These are phyloP conservation scores for Oenanthe sinensis DNA, from an alignment of 129 eudicot genomes.

Conservation along the genomic window DNA sequence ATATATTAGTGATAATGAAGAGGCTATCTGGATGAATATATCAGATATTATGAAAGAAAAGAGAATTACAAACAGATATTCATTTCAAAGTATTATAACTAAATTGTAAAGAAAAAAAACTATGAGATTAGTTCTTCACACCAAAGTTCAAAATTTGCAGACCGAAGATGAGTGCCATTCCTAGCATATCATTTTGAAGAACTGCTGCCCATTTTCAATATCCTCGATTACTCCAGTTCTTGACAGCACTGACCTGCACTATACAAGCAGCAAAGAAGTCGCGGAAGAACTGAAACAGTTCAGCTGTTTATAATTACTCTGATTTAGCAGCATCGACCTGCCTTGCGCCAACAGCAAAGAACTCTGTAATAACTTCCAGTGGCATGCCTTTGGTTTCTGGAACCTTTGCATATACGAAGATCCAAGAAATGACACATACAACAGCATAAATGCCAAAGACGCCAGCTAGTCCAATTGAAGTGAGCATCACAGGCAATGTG, in stretches of 20 bases:
- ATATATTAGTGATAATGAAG: not conserved
- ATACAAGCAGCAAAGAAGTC: constrained; percentile 6
- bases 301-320: constrained; percentile 18
- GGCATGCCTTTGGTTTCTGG: constrained; percentile 88
- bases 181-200: not conserved
- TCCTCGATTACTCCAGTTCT: constrained; percentile 2
- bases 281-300: constrained; percentile 1
- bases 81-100: not conserved
- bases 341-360: constrained; percentile 60
- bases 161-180: not conserved
- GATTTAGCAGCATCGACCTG: constrained; percentile 24
- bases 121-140: not conserved
- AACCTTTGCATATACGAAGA: constrained; percentile 62
- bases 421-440: constrained; percentile 53
- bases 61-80: not conserved
- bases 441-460: constrained; percentile 55
- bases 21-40: not conserved
- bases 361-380: constrained; percentile 65
- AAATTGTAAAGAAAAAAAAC: not conserved
- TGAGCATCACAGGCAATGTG: constrained; percentile 58
- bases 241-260: constrained; percentile 7
- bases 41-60: not conserved
- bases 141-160: constrained; percentile 2
- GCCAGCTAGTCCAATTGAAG: constrained; percentile 59
- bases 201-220: not conserved